Evolutionary conservation across 2,329 filamentous ascomycete species (phyloP), one percentile per base, ranked within the genome.

Genomic region (Aspergillus pseudonomiae): DNA sequence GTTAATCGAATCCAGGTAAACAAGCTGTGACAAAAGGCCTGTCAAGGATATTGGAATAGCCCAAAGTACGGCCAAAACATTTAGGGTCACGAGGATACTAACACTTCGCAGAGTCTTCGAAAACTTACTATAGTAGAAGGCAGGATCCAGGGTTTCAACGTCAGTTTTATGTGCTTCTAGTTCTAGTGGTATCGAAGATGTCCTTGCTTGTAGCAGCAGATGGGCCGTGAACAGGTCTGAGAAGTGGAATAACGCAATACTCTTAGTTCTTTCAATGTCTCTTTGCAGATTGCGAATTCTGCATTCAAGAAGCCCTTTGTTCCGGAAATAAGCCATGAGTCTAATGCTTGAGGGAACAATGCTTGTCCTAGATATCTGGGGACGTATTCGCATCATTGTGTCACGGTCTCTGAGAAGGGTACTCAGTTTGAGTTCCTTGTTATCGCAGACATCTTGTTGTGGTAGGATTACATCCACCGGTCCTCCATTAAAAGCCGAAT

Each of bases 161-260:
- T 56, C 26, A n/a, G 59, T 53, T 26, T 39, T 6, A 58, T 62
- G 45, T 43, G 60, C 28, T 59, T 63, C 41, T 36, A 65, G 55
- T 43, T 36, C 57, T 46, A 65, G 41, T 66, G 67, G 68, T 65
- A 68, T 30, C 24, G 60, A 43, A 67, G 64, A 66, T 63, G 70
- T 30, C 57, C 60, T 43, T 61, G 66, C 21, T 63, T 69, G 52
- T 46, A 60, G 32, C 65, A 63, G 26, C 68, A 63, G 48, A 24
- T 65, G 56, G 3, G 60, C 60, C 5, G 52, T 59, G 16, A 63
- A 52, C 4, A 57, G n/a, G 30, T 53, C 43, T 19, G 21, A 21
- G 41, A 73, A 64, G 59, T 67, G 64, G 30, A 69, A 66, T 21
- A 73, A 36, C 12, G 67, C 60, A 53, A 66, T 46, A 21, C 32